Percentiles rank a stretch among this genome's conserved stretches.
Evolutionary conservation across 2,329 filamentous ascomycete genomes (phyloP).

Genomic region (Dothistroma septosporum): DNA sequence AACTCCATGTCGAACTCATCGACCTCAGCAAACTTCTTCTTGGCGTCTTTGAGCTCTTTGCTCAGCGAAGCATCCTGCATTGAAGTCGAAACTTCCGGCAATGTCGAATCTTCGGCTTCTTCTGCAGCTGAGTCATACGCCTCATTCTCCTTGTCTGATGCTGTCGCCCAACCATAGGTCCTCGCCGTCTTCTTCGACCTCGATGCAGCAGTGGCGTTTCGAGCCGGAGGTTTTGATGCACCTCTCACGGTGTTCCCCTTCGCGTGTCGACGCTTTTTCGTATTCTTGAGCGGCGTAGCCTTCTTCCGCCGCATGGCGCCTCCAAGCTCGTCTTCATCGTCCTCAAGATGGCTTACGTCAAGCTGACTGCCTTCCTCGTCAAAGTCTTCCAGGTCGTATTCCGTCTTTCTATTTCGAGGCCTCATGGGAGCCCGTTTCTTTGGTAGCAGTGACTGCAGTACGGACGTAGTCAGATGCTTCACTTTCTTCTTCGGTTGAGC

Average conservation of each 20-base stretch:
- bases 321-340: constrained; percentile 43
- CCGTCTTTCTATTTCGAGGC: constrained; percentile 26
- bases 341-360: constrained; percentile 27
- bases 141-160: constrained; percentile 43
- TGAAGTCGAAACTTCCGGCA: constrained; percentile 22
- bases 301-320: constrained; percentile 23
- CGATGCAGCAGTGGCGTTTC: constrained; percentile 12
- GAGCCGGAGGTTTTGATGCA: constrained; percentile 7
- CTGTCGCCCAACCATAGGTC: constrained; percentile 33
- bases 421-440: constrained; percentile 34
- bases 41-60: constrained; percentile 41
- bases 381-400: constrained; percentile 41
- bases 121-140: constrained; percentile 25
- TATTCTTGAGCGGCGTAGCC: constrained; percentile 9
- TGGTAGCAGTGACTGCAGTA: constrained; percentile 44
- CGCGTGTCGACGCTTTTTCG: constrained; percentile 18
- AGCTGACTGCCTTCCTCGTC: constrained; percentile 28
- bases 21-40: constrained; percentile 48
- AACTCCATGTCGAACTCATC: constrained; percentile 51
- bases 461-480: constrained; percentile 40
- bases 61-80: constrained; percentile 33
- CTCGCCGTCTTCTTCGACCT: constrained; percentile 17
- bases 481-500: constrained; percentile 24
- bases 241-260: constrained; percentile 14
- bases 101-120: constrained; percentile 25